Conservation (phyloP, 2,329 filamentous ascomycete genomes). For the Fusarium fujikuroi region DNA sequence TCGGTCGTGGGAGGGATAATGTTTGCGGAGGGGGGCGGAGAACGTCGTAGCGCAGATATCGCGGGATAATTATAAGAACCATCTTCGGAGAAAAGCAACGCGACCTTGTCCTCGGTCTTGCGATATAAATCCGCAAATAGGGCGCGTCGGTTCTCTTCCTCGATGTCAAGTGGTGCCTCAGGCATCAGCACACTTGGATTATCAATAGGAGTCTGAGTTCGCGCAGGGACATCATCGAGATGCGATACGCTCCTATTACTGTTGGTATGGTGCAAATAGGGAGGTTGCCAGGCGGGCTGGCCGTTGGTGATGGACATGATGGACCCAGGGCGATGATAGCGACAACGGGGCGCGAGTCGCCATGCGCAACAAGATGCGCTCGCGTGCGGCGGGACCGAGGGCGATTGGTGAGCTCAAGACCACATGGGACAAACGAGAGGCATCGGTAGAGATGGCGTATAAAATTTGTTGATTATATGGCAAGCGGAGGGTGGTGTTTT, state of each 20-base stretch:
- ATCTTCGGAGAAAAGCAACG: conserved; percentile 74
- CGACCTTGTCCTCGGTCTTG: conserved; percentile 80
- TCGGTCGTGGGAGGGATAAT: conserved; percentile 67
- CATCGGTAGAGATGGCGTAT: conserved; percentile 63
- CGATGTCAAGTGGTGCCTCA: conserved; percentile 68
- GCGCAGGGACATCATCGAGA: conserved; percentile 68
- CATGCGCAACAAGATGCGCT: conserved; percentile 65
- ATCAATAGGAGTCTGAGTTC: conserved; percentile 63
- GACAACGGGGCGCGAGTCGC: conserved; percentile 62
- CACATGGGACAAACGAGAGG: conserved; percentile 61
- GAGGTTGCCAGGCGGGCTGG: conserved; percentile 72
- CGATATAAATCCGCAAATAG: conserved; percentile 82
- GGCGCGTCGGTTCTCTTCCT: conserved; percentile 77
- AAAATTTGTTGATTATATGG: conserved; percentile 51
- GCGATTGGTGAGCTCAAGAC: conserved; percentile 59
- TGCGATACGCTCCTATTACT: conserved; percentile 64
- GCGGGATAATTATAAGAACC: conserved; percentile 62
- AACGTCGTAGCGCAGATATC: conserved; percentile 64
- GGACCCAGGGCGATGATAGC: conserved; percentile 61
- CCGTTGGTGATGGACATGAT: conserved; percentile 75
- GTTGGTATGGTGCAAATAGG: conserved; percentile 61
- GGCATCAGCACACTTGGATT: conserved; percentile 63
- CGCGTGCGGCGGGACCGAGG: conserved; percentile 62
- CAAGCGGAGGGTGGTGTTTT: conserved; percentile 57
- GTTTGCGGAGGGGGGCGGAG: conserved; percentile 52